Evolutionary conservation across 1,284 basidiomycete genomes (phyloP).

Genomic region (Malassezia equina): DNA sequence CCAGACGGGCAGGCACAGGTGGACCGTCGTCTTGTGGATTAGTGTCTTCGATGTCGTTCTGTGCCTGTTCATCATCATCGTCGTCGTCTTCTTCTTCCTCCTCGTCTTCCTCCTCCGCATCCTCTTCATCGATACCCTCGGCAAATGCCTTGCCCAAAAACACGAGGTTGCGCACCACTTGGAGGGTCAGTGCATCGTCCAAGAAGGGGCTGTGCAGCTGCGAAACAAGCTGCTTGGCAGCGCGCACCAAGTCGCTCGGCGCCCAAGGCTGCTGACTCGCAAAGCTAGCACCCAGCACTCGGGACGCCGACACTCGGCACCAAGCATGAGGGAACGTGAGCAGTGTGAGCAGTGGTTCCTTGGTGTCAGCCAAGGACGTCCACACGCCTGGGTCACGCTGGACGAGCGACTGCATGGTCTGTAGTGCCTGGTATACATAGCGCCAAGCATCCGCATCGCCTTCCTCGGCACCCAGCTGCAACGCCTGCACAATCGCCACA

Average conservation of each 20-base stretch:
- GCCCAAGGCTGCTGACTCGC: slow-evolving; percentile 36
- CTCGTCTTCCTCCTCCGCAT: slow-evolving; percentile 15
- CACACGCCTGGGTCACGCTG: slow-evolving; percentile 8
- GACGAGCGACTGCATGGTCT: slow-evolving; percentile 9
- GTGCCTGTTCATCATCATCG: slow-evolving; percentile 30
- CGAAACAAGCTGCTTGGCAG: slow-evolving; percentile 65
- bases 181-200: slow-evolving; percentile 66
- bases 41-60: too few species aligned
- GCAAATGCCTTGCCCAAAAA: slow-evolving; percentile 62
- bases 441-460: slow-evolving; percentile 41
- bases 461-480: not conserved
- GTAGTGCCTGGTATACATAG: slow-evolving; percentile 13
- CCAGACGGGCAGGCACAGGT: slow-evolving; percentile 50
- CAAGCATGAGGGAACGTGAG: slow-evolving; percentile 86
- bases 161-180: slow-evolving; percentile 88
- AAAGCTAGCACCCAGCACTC: slow-evolving; percentile 67
- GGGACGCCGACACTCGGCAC: slow-evolving; percentile 74
- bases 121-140: slow-evolving; percentile 2
- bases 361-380: not conserved
- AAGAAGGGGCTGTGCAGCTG: slow-evolving; percentile 74
- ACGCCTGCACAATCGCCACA: not conserved
- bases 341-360: slow-evolving; percentile 57
- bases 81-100: slow-evolving; percentile 11
- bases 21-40: slow-evolving; percentile 14
- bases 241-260: slow-evolving; percentile 57